Conservation (phyloP, 2,329 filamentous ascomycete genomes). For the Fusarium transvaalense region DNA sequence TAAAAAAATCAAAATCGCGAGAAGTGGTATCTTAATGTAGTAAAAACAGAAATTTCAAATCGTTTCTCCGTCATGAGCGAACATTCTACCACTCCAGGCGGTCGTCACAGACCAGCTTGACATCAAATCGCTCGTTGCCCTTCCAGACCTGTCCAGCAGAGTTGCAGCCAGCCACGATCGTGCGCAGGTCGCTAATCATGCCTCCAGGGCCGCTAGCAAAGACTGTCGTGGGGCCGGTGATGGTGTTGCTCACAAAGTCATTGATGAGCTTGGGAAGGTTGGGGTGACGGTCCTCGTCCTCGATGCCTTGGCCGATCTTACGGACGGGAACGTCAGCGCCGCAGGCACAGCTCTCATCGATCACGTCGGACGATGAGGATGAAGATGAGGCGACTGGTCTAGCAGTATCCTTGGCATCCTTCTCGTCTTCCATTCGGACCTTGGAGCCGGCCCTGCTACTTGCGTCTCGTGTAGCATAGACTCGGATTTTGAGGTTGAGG, state of each 20-base stretch:
- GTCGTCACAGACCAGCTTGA: constrained; percentile 70
- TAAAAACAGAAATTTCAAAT: constrained; percentile 24
- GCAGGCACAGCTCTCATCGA: constrained; percentile 45
- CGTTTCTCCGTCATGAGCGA: background rate
- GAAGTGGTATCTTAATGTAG: constrained; percentile 43
- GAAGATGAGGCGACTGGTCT: constrained; percentile 44
- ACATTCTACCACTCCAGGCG: constrained; percentile 63
- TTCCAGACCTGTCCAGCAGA: constrained; percentile 67
- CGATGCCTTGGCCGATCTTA: constrained; percentile 48
- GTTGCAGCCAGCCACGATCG: constrained; percentile 66
- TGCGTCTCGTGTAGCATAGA: constrained; percentile 70
- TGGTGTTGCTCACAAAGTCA: constrained; percentile 62
- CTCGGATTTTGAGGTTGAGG: constrained; percentile 63
- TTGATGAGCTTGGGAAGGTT: constrained; percentile 61
- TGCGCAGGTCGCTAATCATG: constrained; percentile 70
- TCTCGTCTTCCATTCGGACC: constrained; percentile 43
- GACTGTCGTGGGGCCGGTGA: constrained; percentile 65
- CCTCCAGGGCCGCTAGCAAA: constrained; percentile 71
- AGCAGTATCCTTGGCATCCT: constrained; percentile 19
- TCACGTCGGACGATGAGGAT: constrained; percentile 43
- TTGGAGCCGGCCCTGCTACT: constrained; percentile 30
- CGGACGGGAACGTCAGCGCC: constrained; percentile 49
- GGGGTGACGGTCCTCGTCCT: constrained; percentile 56
- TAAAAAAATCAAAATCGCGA: constrained; percentile 27
- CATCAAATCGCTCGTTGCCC: constrained; percentile 67